Base-by-base conservation (phyloP, 2,329 filamentous ascomycete genomes). In the Aspergillus piperis region DNA sequence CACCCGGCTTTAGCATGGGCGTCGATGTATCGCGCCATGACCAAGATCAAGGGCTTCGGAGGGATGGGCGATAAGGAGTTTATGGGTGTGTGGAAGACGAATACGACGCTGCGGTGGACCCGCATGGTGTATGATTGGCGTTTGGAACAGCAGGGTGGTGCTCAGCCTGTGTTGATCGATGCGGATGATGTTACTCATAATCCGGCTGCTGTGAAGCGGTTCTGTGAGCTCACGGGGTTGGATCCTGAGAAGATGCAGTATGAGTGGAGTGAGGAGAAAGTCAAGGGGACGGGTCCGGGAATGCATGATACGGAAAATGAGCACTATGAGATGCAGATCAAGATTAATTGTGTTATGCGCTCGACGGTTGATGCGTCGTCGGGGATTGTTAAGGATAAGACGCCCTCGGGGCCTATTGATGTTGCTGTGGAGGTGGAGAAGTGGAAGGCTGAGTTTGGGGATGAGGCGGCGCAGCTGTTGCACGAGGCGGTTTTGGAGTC, bases 1-100 rank as follows among this genome's bases (percentile, higher is more conserved):
- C 75, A 80, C 58, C 78, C 77, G 3, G 75, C 75, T 10, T 62
- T 80, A 27, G 64, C 71, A 8, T 78, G 76, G 47, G 72, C 76
- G 5, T 80, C 77, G 1, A 64, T 71, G 23, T 76, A 75, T 62
- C 75, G 77, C 2, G 66, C 71, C 2, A 66, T 71, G 60, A 11
- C 53, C 11, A 67, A 69, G 51, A 54, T 71, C 5, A 48, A 66
- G 17, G 48, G 50, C 0, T 49, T 30, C 2, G 64, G 68, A 10
- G 47, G 60, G 10, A 36, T 68, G 7, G 60, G 67, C 38, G 60
- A 65, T 10, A 62, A 67, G 25, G 63, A 62, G 1, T 15, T 67
- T 0, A 54, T 44, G 19, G 64, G 65, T 3, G 25, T 63, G 5
- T 66, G 66, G 10, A 44, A 58, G 15, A 57, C 61, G 7, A 66